These are phyloP conservation scores for Erodium texanum DNA, from an alignment of 441 rosid genomes.

Conservation along the genomic window DNA sequence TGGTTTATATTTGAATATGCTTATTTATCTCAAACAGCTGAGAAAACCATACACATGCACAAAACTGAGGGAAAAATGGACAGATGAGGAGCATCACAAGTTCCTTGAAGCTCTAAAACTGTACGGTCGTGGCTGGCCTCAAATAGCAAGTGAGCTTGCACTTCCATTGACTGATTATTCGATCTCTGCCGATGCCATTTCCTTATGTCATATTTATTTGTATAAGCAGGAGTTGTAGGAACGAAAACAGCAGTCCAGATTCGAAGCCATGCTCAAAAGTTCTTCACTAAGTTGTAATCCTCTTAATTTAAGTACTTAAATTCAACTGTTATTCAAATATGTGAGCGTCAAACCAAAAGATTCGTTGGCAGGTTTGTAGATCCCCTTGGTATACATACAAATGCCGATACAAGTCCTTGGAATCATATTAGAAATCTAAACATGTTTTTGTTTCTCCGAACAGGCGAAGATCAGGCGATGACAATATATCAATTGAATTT, in stretches of 20 bases:
- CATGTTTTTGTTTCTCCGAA: background rate
- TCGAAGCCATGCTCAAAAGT: conserved; percentile 6
- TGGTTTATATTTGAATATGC: background rate
- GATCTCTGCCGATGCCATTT: background rate
- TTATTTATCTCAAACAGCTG: background rate
- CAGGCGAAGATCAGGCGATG: background rate
- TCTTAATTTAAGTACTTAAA: background rate
- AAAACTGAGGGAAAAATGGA: conserved; percentile 3
- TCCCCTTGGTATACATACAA: no score
- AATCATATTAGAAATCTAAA: background rate
- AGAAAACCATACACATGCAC: background rate
- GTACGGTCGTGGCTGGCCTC: conserved; percentile 2
- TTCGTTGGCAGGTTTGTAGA: background rate
- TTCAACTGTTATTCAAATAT: background rate
- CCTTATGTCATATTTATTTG: background rate
- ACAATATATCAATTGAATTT: background rate
- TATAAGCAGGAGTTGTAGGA: background rate
- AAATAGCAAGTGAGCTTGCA: background rate
- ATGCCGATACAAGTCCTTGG: no score
- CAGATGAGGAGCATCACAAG: background rate
- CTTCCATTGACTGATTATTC: background rate
- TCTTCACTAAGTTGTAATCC: background rate
- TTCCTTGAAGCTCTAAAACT: conserved; percentile 2
- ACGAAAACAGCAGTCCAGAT: background rate
- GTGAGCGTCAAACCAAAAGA: background rate